phyloP scores from a whole-genome alignment of 75 land plant genomes.

The Adiantum capillusveneris region DNA sequence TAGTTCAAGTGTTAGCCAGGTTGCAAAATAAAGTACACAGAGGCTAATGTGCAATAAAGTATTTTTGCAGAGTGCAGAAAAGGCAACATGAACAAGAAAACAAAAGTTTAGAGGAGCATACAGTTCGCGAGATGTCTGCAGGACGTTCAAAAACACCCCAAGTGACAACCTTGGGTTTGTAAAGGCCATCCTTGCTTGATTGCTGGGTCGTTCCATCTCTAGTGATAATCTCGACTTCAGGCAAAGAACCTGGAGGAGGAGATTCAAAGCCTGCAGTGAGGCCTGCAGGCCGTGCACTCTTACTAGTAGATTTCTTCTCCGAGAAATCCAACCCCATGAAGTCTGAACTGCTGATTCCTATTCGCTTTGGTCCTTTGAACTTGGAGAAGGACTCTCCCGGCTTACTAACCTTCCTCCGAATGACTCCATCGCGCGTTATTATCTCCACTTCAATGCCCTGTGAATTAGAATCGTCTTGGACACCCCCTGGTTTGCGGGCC shows the following conservation, averaged over 20 bases:
- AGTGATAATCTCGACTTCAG: slow-evolving; percentile 68
- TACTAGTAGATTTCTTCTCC: slow-evolving; percentile 55
- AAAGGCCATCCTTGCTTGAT: slow-evolving; percentile 23
- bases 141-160: slow-evolving; percentile 96
- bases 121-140: slow-evolving; percentile 71
- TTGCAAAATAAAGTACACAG: too few species aligned
- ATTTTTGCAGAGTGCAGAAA: too few species aligned
- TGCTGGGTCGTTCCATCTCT: slow-evolving; percentile 39
- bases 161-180: slow-evolving; percentile 85
- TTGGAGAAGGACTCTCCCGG: slow-evolving; percentile 16
- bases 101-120: slow-evolving; percentile 20
- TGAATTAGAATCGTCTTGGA: not conserved
- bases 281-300: slow-evolving; percentile 41
- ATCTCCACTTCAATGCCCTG: slow-evolving; percentile 30
- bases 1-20: too few species aligned
- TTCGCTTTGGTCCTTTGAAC: slow-evolving; percentile 10
- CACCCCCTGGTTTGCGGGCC: too few species aligned
- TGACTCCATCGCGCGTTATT: slow-evolving; percentile 28
- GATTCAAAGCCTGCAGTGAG: slow-evolving; percentile 32
- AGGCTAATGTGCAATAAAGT: too few species aligned
- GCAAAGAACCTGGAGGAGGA: slow-evolving; percentile 34
- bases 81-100: not conserved
- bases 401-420: slow-evolving; percentile 16
- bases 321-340: slow-evolving; percentile 70
- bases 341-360: slow-evolving; percentile 52